phyloP scores from a whole-genome alignment of 768 basidiomycete genomes.

The Kwoniella botswanensis region DNA sequence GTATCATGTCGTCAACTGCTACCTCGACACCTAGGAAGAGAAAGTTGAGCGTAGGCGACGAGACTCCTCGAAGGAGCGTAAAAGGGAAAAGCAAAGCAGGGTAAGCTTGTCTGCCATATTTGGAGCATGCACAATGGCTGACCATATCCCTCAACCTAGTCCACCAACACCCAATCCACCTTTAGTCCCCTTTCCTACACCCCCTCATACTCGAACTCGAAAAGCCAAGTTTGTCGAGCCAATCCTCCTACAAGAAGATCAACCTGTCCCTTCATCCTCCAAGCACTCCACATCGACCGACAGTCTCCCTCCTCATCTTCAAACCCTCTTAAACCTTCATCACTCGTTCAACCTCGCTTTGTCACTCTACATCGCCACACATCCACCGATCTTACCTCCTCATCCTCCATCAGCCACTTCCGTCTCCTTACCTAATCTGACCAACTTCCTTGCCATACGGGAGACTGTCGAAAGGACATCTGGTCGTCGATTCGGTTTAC shows the following conservation, averaged over 20 bases:
- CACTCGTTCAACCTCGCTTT: conserved; percentile 55
- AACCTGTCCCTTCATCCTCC: conserved; percentile 4
- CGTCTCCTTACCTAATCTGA: conserved; percentile 49
- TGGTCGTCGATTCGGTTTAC: conserved; percentile 47
- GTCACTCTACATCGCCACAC: conserved; percentile 53
- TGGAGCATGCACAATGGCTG: neutral
- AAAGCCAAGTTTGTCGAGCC: conserved; percentile 22
- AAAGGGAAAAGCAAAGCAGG: conserved; percentile 29
- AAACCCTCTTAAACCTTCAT: conserved; percentile 52
- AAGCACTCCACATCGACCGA: conserved; percentile 10
- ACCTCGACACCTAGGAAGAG: conserved; percentile 40
- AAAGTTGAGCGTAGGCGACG: conserved; percentile 24
- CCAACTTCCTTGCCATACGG: conserved; percentile 47
- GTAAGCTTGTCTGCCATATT: conserved; percentile 25
- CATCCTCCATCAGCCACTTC: conserved; percentile 38
- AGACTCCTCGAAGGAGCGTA: conserved; percentile 10
- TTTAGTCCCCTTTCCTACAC: conserved; percentile 53
- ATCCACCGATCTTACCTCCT: conserved; percentile 55
- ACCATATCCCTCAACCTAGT: conserved; percentile 16
- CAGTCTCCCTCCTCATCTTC: conserved; percentile 49
- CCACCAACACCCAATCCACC: conserved; percentile 54
- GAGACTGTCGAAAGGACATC: conserved; percentile 52
- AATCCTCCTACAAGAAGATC: conserved; percentile 3
- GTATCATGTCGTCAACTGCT: conserved; percentile 18
- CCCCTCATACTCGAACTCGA: conserved; percentile 39